A percentile compares a stretch with the other conserved stretches of the same genome.
Conservation (phyloP, 176 grass and related monocot genomes). For the Hyparrhenia diplandra region DNA sequence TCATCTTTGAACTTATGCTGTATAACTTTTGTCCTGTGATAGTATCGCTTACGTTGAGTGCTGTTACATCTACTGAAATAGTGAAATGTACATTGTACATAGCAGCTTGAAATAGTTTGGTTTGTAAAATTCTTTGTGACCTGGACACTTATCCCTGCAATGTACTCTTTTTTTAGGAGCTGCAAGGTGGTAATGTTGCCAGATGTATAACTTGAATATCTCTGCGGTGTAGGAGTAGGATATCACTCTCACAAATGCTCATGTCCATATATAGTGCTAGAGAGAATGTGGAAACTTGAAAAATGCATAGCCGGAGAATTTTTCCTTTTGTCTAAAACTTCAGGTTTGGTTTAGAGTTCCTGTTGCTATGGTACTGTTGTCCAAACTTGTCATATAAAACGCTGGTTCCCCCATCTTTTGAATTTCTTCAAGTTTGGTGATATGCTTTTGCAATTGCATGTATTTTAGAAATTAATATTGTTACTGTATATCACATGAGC, state of each 20-base stretch:
- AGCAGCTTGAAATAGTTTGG: neutral
- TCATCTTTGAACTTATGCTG: neutral
- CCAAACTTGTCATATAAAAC: neutral
- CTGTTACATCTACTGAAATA: neutral
- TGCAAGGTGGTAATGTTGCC: neutral
- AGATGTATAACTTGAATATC: neutral
- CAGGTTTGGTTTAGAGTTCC: neutral
- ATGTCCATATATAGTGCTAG: neutral
- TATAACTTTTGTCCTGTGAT: neutral
- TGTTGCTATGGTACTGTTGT: neutral
- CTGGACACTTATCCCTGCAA: neutral
- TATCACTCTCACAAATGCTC: neutral
- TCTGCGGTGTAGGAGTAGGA: neutral
- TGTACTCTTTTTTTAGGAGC: neutral
- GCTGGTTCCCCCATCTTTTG: neutral
- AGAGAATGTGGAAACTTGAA: neutral
- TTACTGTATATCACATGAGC: slow-evolving; percentile 9
- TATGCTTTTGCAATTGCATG: neutral
- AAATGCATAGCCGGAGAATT: neutral
- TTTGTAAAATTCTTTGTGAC: neutral
- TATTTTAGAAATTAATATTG: neutral
- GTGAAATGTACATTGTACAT: neutral
- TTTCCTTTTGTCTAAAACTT: neutral
- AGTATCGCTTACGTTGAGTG: neutral
- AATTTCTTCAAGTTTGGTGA: neutral